Evolutionary conservation across 2,329 filamentous ascomycete genomes (phyloP).

Genomic region (Coleophoma cylindrospora): DNA sequence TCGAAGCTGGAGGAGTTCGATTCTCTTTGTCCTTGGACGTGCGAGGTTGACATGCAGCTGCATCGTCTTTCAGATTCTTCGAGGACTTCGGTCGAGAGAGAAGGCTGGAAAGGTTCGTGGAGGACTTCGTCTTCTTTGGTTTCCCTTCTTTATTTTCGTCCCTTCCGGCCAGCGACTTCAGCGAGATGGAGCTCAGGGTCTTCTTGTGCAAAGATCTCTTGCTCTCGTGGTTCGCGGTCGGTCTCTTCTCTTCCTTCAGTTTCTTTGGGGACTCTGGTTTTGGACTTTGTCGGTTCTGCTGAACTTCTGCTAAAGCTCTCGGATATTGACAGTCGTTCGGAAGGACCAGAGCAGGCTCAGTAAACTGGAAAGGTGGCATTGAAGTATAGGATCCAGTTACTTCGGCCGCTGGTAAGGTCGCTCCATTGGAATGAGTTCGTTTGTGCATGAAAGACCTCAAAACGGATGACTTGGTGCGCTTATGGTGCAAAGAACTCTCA

Average conservation of each 20-base stretch:
- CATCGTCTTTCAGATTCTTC: slow-evolving; percentile 54
- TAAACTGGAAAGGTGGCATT: slow-evolving; percentile 13
- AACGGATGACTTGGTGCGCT: slow-evolving; percentile 26
- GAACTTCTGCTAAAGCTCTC: slow-evolving; percentile 49
- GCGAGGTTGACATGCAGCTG: slow-evolving; percentile 44
- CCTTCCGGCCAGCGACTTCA: slow-evolving; percentile 36
- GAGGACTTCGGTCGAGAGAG: slow-evolving; percentile 71
- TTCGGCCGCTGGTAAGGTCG: slow-evolving; percentile 13
- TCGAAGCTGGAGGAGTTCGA: slow-evolving; percentile 52
- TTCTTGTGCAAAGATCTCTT: slow-evolving; percentile 38
- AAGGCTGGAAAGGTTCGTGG: slow-evolving; percentile 74
- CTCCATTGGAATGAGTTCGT: slow-evolving; percentile 22
- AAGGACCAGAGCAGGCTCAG: slow-evolving; percentile 27
- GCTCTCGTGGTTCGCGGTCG: slow-evolving; percentile 23
- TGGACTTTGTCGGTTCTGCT: slow-evolving; percentile 45
- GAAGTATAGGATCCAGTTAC: slow-evolving; percentile 13
- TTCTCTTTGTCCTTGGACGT: slow-evolving; percentile 76
- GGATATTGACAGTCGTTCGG: slow-evolving; percentile 30
- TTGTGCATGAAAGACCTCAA: slow-evolving; percentile 27
- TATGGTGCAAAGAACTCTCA: slow-evolving; percentile 19
- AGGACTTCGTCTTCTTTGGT: slow-evolving; percentile 76
- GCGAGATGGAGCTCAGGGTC: slow-evolving; percentile 35
- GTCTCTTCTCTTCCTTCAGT: slow-evolving; percentile 26
- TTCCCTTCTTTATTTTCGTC: slow-evolving; percentile 37
- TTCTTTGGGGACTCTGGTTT: slow-evolving; percentile 34